phyloP scores from a whole-genome alignment of 1,284 basidiomycete genomes.

The Ustilago tritici region DNA sequence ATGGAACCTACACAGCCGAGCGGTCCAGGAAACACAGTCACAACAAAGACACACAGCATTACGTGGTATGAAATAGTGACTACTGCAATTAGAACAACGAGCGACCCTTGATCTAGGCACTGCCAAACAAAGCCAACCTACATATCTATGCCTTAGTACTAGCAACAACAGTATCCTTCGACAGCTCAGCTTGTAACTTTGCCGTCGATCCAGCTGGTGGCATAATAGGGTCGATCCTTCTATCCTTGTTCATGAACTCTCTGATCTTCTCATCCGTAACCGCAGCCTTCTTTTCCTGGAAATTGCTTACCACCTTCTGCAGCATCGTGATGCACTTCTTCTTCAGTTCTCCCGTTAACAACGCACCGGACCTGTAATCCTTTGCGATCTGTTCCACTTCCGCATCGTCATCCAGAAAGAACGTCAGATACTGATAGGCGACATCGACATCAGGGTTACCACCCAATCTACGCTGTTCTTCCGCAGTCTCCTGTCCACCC shows the following conservation, averaged over 20 bases:
- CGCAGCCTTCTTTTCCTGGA: slow-evolving; percentile 87
- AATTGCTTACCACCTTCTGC: slow-evolving; percentile 85
- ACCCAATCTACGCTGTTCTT: slow-evolving; percentile 88
- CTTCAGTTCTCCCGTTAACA: slow-evolving; percentile 94
- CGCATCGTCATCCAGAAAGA: slow-evolving; percentile 95
- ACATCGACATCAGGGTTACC: slow-evolving; percentile 97
- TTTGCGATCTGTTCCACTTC: slow-evolving; percentile 83
- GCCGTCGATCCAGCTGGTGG: slow-evolving; percentile 53
- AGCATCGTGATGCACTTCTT: slow-evolving; percentile 85
- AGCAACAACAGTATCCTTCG: slow-evolving; percentile 40
- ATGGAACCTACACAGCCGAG: too few species aligned
- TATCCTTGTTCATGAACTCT: slow-evolving; percentile 84
- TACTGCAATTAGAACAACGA: neutral
- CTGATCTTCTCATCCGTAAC: slow-evolving; percentile 83
- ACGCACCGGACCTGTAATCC: slow-evolving; percentile 89
- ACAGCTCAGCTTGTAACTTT: slow-evolving; percentile 34
- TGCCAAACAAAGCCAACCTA: neutral
- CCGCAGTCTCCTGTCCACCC: slow-evolving; percentile 82
- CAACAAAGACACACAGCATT: neutral
- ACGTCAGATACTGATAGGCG: slow-evolving; percentile 93
- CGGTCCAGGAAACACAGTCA: too few species aligned
- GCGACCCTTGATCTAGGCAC: neutral
- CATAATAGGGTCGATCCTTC: slow-evolving; percentile 76
- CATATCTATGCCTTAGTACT: slow-evolving; percentile 19
- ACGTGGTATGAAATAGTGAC: neutral